phyloP scores from a whole-genome alignment of 345 rosid genomes.

The Gossypium bickii region DNA sequence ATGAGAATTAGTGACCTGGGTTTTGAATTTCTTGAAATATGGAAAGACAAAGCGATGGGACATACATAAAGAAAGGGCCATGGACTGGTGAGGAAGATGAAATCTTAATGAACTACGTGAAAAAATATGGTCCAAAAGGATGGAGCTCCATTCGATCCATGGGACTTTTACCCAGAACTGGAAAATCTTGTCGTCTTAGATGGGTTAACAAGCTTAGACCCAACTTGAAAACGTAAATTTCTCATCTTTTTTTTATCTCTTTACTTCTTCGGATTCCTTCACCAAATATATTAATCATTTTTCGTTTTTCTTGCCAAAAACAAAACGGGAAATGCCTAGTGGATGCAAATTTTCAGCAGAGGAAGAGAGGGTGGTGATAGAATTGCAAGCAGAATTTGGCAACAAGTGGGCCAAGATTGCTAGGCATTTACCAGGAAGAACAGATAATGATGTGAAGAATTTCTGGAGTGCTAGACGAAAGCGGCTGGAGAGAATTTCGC shows the following conservation, averaged over 20 bases:
- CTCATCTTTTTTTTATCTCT: not conserved
- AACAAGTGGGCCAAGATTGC: constrained; percentile 79
- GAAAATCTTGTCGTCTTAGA: constrained; percentile 74
- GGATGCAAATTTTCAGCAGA: constrained; percentile 74
- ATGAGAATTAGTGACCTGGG: not conserved
- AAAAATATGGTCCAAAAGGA: constrained; percentile 55
- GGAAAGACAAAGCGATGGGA: constrained; percentile 16
- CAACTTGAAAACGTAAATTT: constrained; percentile 52
- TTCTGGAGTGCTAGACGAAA: constrained; percentile 74
- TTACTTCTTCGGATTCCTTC: not conserved
- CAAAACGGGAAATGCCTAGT: constrained; percentile 20
- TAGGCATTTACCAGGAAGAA: constrained; percentile 52
- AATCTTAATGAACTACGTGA: constrained; percentile 48
- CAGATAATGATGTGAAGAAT: constrained; percentile 73
- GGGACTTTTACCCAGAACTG: constrained; percentile 60
- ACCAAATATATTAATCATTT: not conserved
- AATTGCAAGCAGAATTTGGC: constrained; percentile 61
- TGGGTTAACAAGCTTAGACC: constrained; percentile 81
- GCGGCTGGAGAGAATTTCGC: constrained; percentile 49
- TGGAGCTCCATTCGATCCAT: constrained; percentile 91
- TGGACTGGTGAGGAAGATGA: constrained; percentile 75
- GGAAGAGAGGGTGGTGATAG: constrained; percentile 72
- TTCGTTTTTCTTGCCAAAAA: not conserved
- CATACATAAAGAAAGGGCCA: constrained; percentile 50
- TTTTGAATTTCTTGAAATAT: not conserved